These are phyloP conservation scores for Pythium angustatum DNA, from an alignment of 352 stramenopile species.

Conservation along the genomic window DNA sequence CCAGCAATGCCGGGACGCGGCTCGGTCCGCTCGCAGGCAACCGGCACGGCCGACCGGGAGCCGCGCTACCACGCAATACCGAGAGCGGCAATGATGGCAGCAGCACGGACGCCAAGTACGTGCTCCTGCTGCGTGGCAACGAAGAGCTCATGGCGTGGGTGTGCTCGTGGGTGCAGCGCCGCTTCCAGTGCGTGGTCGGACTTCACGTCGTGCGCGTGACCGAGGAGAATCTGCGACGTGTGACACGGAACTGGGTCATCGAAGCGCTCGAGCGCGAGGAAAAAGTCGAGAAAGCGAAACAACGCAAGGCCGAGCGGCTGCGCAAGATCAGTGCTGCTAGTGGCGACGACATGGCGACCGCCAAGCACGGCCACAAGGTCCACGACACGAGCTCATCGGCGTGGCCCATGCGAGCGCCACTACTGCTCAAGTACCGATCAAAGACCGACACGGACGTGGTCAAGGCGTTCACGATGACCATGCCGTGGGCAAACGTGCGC, in stretches of 20 bases:
- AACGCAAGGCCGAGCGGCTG: constrained; percentile 16
- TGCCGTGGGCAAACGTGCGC: constrained; percentile 26
- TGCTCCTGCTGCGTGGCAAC: constrained; percentile 34
- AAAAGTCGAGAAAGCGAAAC: neutral
- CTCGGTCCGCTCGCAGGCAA: neutral
- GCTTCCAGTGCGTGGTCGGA: constrained; percentile 38
- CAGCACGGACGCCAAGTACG: constrained; percentile 22
- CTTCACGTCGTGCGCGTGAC: constrained; percentile 29
- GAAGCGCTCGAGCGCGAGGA: constrained; percentile 26
- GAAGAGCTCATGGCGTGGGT: constrained; percentile 35
- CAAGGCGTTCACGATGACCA: constrained; percentile 25
- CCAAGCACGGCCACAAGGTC: neutral
- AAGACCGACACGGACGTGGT: constrained; percentile 12
- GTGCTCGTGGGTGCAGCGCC: constrained; percentile 36
- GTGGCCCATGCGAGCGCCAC: constrained; percentile 10
- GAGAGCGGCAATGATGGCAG: constrained; percentile 6
- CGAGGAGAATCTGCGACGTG: constrained; percentile 24
- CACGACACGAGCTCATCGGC: neutral
- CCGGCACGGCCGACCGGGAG: neutral
- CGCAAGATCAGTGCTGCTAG: constrained; percentile 14
- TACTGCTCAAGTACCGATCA: constrained; percentile 23
- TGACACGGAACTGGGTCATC: constrained; percentile 19
- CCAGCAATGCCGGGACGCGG: neutral
- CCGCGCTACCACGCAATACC: too few species aligned
- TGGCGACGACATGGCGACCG: neutral